Percentiles rank a stretch among this genome's conserved stretches.
phyloP scores from a whole-genome alignment of 2,329 filamentous ascomycete genomes.

The Drechslerella dactyloides region DNA sequence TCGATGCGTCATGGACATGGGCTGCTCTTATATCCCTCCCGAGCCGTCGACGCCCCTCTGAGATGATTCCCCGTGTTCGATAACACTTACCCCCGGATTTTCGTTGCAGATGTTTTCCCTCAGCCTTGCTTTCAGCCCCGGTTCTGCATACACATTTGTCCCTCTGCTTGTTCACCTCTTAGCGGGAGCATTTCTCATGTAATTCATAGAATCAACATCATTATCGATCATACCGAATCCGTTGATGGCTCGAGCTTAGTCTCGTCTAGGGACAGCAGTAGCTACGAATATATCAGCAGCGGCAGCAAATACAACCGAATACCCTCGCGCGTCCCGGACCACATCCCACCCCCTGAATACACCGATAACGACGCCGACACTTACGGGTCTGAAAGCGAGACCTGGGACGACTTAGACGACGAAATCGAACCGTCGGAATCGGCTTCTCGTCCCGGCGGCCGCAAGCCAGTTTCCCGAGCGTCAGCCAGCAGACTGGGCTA shows the following conservation, averaged over 20 bases:
- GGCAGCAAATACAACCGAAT: constrained; percentile 48
- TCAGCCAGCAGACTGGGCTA: constrained; percentile 43
- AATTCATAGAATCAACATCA: constrained; percentile 55
- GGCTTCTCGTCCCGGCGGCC: constrained; percentile 54
- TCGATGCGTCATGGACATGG: constrained; percentile 3
- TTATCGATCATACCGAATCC: constrained; percentile 55
- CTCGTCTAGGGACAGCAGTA: constrained; percentile 54
- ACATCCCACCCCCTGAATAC: constrained; percentile 49
- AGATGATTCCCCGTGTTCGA: constrained; percentile 7
- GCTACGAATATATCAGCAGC: constrained; percentile 52
- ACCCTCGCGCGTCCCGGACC: constrained; percentile 39
- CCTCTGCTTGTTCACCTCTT: constrained; percentile 32
- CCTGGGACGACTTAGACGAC: constrained; percentile 54
- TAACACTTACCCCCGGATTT: constrained; percentile 8
- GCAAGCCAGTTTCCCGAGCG: constrained; percentile 41
- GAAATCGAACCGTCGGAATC: constrained; percentile 55
- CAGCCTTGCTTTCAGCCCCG: constrained; percentile 10
- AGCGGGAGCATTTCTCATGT: constrained; percentile 49
- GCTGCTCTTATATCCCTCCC: constrained; percentile 5
- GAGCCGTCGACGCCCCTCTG: constrained; percentile 6
- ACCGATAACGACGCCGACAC: constrained; percentile 53
- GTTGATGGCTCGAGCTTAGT: constrained; percentile 54
- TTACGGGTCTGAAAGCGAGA: constrained; percentile 52
- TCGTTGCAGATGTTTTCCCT: neutral
- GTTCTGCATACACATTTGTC: neutral